These are phyloP conservation scores for Diplodia intermedia DNA, from an alignment of 2,329 filamentous ascomycete genomes.

Conservation along the genomic window DNA sequence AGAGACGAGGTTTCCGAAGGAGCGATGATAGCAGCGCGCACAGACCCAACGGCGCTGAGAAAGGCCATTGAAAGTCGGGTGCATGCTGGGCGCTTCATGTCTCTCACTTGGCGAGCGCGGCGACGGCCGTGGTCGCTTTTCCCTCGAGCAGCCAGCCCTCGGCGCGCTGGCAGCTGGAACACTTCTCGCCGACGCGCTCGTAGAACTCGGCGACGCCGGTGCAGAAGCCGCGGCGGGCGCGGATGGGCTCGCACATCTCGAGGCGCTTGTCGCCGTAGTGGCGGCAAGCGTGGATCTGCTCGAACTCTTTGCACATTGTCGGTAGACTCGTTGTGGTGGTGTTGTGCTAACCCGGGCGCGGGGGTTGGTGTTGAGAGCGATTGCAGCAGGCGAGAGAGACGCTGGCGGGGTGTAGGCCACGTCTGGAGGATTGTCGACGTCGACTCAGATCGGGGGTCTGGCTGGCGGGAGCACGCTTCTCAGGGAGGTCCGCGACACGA, in stretches of 20 bases:
- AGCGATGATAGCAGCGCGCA: background rate
- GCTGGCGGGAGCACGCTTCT: slow-evolving; percentile 3
- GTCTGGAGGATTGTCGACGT: background rate
- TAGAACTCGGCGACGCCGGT: slow-evolving; percentile 25
- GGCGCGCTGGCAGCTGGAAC: slow-evolving; percentile 24
- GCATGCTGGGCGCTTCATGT: background rate
- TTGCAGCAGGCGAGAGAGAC: background rate
- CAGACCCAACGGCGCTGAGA: background rate
- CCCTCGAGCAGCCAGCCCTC: slow-evolving; percentile 19
- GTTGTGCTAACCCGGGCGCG: background rate
- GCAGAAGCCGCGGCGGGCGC: slow-evolving; percentile 26
- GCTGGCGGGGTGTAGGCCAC: background rate
- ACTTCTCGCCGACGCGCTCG: slow-evolving; percentile 25
- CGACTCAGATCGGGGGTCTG: slow-evolving; percentile 10
- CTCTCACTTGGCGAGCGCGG: slow-evolving; percentile 14
- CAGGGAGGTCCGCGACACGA: background rate
- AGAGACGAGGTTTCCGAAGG: background rate
- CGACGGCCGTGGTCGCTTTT: background rate
- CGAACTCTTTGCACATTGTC: slow-evolving; percentile 31
- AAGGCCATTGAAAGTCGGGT: background rate
- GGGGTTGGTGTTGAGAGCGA: background rate
- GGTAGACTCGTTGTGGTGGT: background rate
- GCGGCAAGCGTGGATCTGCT: slow-evolving; percentile 26
- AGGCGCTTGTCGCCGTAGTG: slow-evolving; percentile 27
- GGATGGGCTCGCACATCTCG: slow-evolving; percentile 29